Evolutionary conservation across 148 eudicot species (phyloP), one percentile per base, ranked within the genome.

Genomic region (Rhododendron ferrugineum): DNA sequence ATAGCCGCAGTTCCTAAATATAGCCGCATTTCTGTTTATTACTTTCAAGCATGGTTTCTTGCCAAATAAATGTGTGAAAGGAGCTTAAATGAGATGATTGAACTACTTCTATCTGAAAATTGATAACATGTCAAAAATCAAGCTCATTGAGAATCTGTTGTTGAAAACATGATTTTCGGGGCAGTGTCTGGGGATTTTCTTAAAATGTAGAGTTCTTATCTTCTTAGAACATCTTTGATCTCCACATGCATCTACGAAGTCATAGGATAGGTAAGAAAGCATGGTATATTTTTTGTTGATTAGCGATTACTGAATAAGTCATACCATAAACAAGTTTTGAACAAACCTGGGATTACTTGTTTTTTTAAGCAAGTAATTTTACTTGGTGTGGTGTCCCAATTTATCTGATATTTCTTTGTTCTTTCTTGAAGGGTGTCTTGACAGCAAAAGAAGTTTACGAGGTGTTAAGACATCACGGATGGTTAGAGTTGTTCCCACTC

Each of bases 381-480:
- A 8, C 34, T 22, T 56, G 23, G n/a, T 58, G 32, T 37, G 20
- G 1, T 81, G 36, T n/a, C 83, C 73, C 37, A 58, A n/a, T 68
- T 66, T 42, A 28, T 82, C 75, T 28, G 77, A 82, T 42, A 37
- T 84, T 77, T 37, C 72, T 6, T 86, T 36, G 15, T 77, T 88
- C 83, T 90, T 91, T 90, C 83, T 89, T 91, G 89, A 84, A 97
- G 99, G 99, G 99, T 80, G 96, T 97, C 42, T 90, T 91, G 36
- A 97, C 98, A 44, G 98, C 96, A 34, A 92, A 86, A 86, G 99
- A 97, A 88, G 98, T 97, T 20, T 93, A 97, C 54, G 98, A 94
- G 85, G 95, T 95, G 47, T 87, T 97, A 89, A 88, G 87, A 52
- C 92, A 90, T 88, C 89, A 91, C 42, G 91, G 90, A 73, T 97